These are phyloP conservation scores for Eremochloa ophiuroides DNA, from an alignment of 176 grass and related monocot species.

Conservation along the genomic window DNA sequence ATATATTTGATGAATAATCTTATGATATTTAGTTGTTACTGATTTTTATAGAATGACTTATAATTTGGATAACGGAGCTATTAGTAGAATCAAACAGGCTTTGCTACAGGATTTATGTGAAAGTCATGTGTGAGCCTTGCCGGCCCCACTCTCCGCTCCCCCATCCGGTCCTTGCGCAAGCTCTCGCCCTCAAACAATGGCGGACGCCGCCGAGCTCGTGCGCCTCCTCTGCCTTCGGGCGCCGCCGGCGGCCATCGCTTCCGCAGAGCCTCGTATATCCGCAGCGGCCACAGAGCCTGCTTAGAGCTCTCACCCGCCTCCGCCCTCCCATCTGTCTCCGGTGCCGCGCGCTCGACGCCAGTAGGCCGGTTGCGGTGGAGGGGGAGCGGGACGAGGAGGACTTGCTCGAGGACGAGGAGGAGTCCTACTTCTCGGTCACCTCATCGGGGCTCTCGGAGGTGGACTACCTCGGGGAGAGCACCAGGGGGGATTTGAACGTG, in stretches of 20 bases:
- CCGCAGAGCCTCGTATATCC: background rate
- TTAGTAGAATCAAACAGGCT: too few relatives aligned
- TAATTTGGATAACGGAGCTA: too few relatives aligned
- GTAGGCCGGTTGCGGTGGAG: conserved; percentile 25
- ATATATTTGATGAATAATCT: too few relatives aligned
- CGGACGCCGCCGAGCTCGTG: conserved; percentile 35
- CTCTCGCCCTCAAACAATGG: conserved; percentile 41
- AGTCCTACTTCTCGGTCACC: conserved; percentile 80
- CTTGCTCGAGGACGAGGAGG: conserved; percentile 40
- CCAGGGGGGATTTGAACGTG: conserved; percentile 93
- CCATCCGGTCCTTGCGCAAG: background rate
- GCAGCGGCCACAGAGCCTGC: background rate
- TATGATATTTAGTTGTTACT: too few relatives aligned
- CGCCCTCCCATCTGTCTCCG: conserved; percentile 22
- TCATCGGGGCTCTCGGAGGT: conserved; percentile 75
- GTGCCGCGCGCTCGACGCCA: conserved; percentile 42
- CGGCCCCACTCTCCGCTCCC: conserved; percentile 19
- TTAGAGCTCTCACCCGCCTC: background rate
- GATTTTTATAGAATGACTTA: too few relatives aligned
- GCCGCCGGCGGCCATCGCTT: background rate
- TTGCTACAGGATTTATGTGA: too few relatives aligned
- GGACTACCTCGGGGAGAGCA: conserved; percentile 93
- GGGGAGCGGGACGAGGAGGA: conserved; percentile 35
- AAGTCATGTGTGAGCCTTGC: too few relatives aligned
- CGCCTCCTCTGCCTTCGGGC: conserved; percentile 12